These are phyloP conservation scores for Prototheca cutis DNA, from an alignment of 163 green algal genomes.

Conservation along the genomic window DNA sequence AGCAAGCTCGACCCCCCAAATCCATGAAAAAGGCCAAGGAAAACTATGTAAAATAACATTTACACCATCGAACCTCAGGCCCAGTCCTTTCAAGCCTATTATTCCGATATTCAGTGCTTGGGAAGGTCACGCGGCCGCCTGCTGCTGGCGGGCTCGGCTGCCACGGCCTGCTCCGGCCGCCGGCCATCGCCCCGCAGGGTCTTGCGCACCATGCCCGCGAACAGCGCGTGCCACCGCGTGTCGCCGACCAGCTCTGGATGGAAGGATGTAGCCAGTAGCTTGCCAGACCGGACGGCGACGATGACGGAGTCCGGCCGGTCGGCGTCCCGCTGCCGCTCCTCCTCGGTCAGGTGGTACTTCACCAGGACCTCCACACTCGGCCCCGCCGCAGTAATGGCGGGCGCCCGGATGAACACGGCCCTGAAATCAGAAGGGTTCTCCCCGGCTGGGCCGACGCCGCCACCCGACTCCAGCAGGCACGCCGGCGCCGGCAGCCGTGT, in stretches of 20 bases:
- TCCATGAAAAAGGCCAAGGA: too few relatives aligned
- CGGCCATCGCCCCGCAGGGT: conserved; percentile 1
- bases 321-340: conserved; percentile 33
- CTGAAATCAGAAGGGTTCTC: conserved; percentile 50
- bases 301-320: conserved; percentile 45
- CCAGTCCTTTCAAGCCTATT: neutral
- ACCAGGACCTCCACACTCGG: conserved; percentile 65
- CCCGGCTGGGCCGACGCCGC: neutral
- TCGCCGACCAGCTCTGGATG: conserved; percentile 96
- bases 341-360: conserved; percentile 40
- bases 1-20: too few relatives aligned
- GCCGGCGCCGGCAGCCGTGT: conserved; percentile 50
- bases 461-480: neutral
- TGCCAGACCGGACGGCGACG: conserved; percentile 72
- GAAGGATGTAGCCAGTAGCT: conserved; percentile 91
- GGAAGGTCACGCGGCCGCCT: neutral
- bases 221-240: conserved; percentile 67
- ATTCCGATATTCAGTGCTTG: conserved; percentile 1
- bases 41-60: too few relatives aligned
- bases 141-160: neutral
- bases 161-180: neutral
- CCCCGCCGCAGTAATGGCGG: conserved; percentile 70
- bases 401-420: conserved; percentile 94
- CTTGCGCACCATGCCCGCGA: conserved; percentile 68
- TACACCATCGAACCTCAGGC: neutral